Evolutionary conservation across 768 basidiomycete genomes (phyloP), one percentile per base, ranked within the genome.

Genomic region (Gautieria morchelliformis): DNA sequence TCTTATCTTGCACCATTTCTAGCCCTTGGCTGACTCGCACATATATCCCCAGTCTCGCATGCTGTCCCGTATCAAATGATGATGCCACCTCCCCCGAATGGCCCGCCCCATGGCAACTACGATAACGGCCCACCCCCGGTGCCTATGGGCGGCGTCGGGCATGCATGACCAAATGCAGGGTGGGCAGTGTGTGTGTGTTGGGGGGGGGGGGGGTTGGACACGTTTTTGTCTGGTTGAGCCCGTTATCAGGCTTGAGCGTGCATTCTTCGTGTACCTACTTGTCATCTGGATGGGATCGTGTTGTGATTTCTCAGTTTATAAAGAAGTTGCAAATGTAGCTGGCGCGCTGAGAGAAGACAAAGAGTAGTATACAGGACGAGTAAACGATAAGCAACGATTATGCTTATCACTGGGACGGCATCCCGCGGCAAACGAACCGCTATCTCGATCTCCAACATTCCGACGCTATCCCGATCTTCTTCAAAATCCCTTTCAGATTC

Each of bases 61-160:
- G 87, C 90, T 35, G 82, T 88, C 62, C 85, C 87, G 48, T 93
- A 92, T 68, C 85, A 80, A n/a, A 88, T 89, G 86, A 92, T 92
- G 88, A 89, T 90, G 85, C 86, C 83, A 55, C 87, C 85, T 56
- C 61, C 57, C 24, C 85, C 85, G 14, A 78, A 74, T 45, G 80
- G 79, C 41, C 85, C 84, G 60, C 89, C 78, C 8, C 80, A 89
- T 66, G 87, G 91, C 35, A 56, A 27, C 22, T 45, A 37, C 22
- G 46, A 57, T 47, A 81, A 77, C 59, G 80, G 78, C 17, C 81
- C 82, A 58, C 79, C 83, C 35, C 85, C 82, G 24, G 85, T 85
- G 53, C 83, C 75, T 51, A 88, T 90, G 89, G 85, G 86, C 58
- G 86, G 85, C 58, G 72, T 74, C 39, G 73, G 74, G 49, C 87